Evolutionary conservation across 225 moss, liverwort and hornwort species (phyloP), one percentile per base, ranked within the genome.

Genomic region (Marchantia polymorpha): DNA sequence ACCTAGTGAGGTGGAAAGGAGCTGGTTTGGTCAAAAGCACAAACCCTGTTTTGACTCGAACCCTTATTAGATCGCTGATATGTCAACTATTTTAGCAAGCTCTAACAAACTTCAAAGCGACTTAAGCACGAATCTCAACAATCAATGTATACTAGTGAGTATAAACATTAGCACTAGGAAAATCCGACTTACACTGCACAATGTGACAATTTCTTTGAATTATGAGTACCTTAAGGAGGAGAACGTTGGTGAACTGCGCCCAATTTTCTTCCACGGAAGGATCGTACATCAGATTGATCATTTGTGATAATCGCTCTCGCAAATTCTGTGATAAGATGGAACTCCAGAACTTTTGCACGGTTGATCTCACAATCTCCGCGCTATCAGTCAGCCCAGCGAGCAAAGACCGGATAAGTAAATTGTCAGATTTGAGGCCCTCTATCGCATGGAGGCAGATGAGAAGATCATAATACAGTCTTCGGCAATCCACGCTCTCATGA

Each of bases 331-430:
- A 90, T 64, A 96, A 89, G 12, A 87, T 87, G 16, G 67, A 70
- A 78, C 94, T 89, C 96, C 96, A 96, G 61, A 96, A 96, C 10
- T 77, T 90, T 79, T 92, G 92, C 81, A 96, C 83, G 60, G 74
- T 90, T 29, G 78, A 77, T 78, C 91, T 86, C 53, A 96, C 81
- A 52, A 60, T 67, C 83, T 96, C 94, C 39, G 96, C 91, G 64
- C 66, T 90, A 66, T 96, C 96, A 80, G 90, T 91, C 39, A 96
- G 83, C 12, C 96, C 96, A 83, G 85, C 84, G 60, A 92, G 91
- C 83, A 96, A 89, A 30, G 92, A 90, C 77, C 89, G 88, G 64
- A 87, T 30, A 22, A 94, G 78, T 49, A 83, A 85, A 4, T 80
- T 81, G 39, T 91, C 82, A 48, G 85, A 79, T 47, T 79, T 76